Percentiles rank a stretch among this genome's conserved stretches.
Evolutionary conservation across 2,329 filamentous ascomycete species (phyloP).

Genomic region (Xylaria sp.): DNA sequence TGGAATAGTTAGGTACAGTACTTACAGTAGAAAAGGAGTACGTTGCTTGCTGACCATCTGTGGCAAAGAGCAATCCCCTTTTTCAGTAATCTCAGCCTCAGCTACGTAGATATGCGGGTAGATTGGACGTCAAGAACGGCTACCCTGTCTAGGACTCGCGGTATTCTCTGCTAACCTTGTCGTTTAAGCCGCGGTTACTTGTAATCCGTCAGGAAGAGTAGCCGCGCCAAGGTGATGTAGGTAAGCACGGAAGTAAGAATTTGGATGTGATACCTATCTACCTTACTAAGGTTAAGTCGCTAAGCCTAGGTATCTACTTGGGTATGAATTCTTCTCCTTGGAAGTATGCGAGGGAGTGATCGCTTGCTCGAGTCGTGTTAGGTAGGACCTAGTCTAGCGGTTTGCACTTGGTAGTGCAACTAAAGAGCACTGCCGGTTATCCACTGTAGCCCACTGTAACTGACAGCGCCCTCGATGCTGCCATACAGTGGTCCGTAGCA

Average conservation of each 20-base stretch:
- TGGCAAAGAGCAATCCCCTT: neutral
- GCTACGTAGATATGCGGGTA: no score
- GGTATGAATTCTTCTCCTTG: neutral
- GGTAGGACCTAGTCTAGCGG: neutral
- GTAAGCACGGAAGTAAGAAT: no score
- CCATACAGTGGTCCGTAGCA: no score
- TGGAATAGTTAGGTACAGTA: no score
- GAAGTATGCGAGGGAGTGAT: neutral
- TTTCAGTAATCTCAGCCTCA: slow-evolving; percentile 9
- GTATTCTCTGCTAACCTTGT: neutral
- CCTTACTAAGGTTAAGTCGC: neutral
- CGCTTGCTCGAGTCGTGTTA: slow-evolving; percentile 1
- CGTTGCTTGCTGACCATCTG: slow-evolving; percentile 1
- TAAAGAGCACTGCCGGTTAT: neutral
- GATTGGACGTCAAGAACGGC: neutral
- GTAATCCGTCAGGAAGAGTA: neutral
- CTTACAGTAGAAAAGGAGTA: slow-evolving; percentile 15
- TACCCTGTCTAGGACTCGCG: neutral
- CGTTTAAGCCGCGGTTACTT: neutral
- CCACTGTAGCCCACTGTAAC: slow-evolving; percentile 1
- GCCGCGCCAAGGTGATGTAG: no score
- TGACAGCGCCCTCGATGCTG: slow-evolving; percentile 1
- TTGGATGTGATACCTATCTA: neutral
- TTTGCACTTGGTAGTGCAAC: neutral
- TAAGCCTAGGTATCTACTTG: neutral